phyloP scores from a whole-genome alignment of 2,329 filamentous ascomycete species.

The Penicillium sp. region DNA sequence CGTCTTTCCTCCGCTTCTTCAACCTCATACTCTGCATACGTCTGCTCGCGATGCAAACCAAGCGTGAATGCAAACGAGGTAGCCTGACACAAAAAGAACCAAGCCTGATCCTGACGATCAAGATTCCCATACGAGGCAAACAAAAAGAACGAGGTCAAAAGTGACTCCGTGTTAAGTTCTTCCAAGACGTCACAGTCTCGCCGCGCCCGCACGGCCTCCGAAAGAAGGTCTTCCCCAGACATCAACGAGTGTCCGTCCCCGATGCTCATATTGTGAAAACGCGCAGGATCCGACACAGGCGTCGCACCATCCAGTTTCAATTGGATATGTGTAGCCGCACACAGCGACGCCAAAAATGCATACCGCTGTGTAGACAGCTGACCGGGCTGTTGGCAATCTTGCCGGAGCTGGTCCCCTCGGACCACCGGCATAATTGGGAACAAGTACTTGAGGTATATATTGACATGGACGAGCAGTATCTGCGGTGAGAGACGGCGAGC shows the following conservation, averaged over 20 bases:
- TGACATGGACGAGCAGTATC: constrained; percentile 39
- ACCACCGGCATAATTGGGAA: constrained; percentile 48
- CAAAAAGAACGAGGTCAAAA: constrained; percentile 74
- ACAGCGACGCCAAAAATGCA: constrained; percentile 42
- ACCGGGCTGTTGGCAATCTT: constrained; percentile 54
- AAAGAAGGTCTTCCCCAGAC: constrained; percentile 64
- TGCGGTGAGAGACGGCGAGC: constrained; percentile 32
- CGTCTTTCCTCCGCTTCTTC: constrained; percentile 63
- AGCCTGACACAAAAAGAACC: constrained; percentile 76
- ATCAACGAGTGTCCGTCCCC: constrained; percentile 58
- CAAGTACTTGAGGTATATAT: constrained; percentile 43
- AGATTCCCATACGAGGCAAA: constrained; percentile 70
- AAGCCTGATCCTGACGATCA: constrained; percentile 72
- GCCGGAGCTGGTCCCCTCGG: constrained; percentile 34
- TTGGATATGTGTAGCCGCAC: constrained; percentile 47
- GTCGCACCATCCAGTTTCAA: constrained; percentile 38
- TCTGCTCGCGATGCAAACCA: constrained; percentile 44
- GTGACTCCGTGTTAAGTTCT: constrained; percentile 38
- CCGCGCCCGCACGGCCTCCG: constrained; percentile 56
- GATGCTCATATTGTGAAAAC: constrained; percentile 49
- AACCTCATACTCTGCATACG: constrained; percentile 49
- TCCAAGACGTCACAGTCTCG: constrained; percentile 43
- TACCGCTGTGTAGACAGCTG: constrained; percentile 39
- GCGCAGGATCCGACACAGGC: constrained; percentile 22
- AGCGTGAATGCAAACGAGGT: constrained; percentile 60